Base-by-base conservation (phyloP, 345 rosid genomes). In the Durio zibethinus region DNA sequence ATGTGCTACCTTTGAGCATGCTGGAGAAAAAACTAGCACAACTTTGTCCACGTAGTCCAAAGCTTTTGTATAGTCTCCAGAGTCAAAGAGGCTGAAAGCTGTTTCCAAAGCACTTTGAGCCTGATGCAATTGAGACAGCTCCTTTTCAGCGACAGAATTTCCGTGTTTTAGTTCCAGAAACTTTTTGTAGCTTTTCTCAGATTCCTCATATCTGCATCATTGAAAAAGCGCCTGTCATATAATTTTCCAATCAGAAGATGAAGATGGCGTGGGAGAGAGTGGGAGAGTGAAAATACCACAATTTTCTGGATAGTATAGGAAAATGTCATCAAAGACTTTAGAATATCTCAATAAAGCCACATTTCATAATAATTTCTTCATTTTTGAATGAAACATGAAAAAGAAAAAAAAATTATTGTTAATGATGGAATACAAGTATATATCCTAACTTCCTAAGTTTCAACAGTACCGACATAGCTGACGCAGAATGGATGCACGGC, bases 11-110 rank as follows among this genome's bases (percentile, higher is more conserved):
- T 82, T 88, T 56, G 90, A 85, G 84, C 99, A 97, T 50, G 92
- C 91, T 29, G 99, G 97, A 70, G 97, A 97, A 81, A 97, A 97
- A 74, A 97, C 96, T 47, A 97, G 94, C 8, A 97, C 97, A 74
- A 97, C 92, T 90, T 94, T 94, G 48, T 90, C 95, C 77, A 97
- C 77, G 78, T 79, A 97, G 21, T 97, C 99, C 80, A 90, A 80
- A 57, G 98, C 87, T 83, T 94, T 97, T 52, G 79, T 59, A 81
- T 78, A 84, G 18, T 94, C 97, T 6, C 90, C 92, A 0, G 97
- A 91, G 59, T 87, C 92, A 68, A 88, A 91, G 25, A 92, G 88
- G 76, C 82, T 73, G 18, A 81, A 79, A 45, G 99, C 97, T 42
- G 90, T 81, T 78, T 90, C 98, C 52, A 94, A 75, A 82, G 97